These are phyloP conservation scores for Penicillium verrucosum DNA, from an alignment of 2,329 filamentous ascomycete genomes.

Conservation along the genomic window DNA sequence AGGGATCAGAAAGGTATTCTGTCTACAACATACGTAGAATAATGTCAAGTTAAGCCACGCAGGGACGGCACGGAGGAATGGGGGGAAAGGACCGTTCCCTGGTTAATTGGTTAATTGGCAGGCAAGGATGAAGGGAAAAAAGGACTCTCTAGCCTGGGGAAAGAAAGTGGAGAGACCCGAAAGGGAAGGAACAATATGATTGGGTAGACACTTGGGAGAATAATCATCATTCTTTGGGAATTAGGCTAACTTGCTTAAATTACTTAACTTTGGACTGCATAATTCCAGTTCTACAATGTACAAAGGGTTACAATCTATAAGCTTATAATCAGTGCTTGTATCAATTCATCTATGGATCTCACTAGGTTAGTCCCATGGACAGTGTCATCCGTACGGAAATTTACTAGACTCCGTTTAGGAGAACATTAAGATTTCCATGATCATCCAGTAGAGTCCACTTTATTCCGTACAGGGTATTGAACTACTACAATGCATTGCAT, in stretches of 20 bases:
- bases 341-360: too few species aligned
- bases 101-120: too few species aligned
- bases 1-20: not conserved
- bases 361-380: not conserved
- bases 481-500: not conserved
- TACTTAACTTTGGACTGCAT: not conserved
- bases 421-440: not conserved
- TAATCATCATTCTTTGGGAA: not conserved
- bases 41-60: not conserved
- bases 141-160: not conserved
- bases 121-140: slow-evolving; percentile 9
- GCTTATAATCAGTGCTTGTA: too few species aligned
- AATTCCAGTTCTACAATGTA: not conserved
- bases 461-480: not conserved
- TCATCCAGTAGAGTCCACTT: not conserved
- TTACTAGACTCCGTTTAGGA: not conserved
- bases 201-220: not conserved
- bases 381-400: not conserved
- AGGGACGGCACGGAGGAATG: slow-evolving; percentile 9
- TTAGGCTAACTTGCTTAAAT: not conserved
- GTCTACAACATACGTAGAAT: not conserved
- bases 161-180: slow-evolving; percentile 4
- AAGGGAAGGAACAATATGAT: not conserved
- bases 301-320: too few species aligned
- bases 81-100: not conserved